Conservation (phyloP, 1,139 yeast genomes). For the Pneumocystis wakefieldiae region DNA sequence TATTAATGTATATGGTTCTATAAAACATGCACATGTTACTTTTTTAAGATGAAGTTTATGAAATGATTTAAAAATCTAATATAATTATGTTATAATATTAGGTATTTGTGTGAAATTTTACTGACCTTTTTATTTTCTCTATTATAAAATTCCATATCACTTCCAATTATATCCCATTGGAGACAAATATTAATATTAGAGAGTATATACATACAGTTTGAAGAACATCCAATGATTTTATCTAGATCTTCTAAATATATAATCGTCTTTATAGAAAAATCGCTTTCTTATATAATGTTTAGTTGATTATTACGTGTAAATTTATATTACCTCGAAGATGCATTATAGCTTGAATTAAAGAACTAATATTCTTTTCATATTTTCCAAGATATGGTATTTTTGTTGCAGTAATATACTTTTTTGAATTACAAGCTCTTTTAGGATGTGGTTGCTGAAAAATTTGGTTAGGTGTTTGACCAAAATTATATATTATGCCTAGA, state of each 20-base stretch:
- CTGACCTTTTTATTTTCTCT: not conserved
- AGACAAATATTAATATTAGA: not conserved
- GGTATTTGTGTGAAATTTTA: not conserved
- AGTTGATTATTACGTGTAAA: not conserved
- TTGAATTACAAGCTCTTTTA: constrained; percentile 21
- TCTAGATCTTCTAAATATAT: not conserved
- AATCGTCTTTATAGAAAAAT: not conserved
- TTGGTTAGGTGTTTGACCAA: constrained; percentile 77
- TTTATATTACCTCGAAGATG: not conserved
- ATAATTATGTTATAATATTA: not conserved
- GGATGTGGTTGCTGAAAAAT: constrained; percentile 55
- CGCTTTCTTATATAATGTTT: not conserved
- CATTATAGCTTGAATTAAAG: constrained; percentile 5
- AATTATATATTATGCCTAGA: constrained; percentile 57
- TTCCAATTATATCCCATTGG: not conserved
- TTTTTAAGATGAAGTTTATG: constrained; percentile 16
- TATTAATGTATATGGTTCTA: constrained; percentile 15
- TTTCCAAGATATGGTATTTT: constrained; percentile 6
- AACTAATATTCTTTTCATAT: constrained; percentile 3
- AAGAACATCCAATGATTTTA: not conserved
- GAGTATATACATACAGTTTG: not conserved
- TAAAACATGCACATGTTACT: constrained; percentile 13
- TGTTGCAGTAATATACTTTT: constrained; percentile 18
- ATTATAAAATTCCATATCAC: not conserved
- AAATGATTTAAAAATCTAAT: constrained; percentile 13